These are phyloP conservation scores for Scenedesmus sp. DNA, from an alignment of 163 green algal species.

Conservation along the genomic window DNA sequence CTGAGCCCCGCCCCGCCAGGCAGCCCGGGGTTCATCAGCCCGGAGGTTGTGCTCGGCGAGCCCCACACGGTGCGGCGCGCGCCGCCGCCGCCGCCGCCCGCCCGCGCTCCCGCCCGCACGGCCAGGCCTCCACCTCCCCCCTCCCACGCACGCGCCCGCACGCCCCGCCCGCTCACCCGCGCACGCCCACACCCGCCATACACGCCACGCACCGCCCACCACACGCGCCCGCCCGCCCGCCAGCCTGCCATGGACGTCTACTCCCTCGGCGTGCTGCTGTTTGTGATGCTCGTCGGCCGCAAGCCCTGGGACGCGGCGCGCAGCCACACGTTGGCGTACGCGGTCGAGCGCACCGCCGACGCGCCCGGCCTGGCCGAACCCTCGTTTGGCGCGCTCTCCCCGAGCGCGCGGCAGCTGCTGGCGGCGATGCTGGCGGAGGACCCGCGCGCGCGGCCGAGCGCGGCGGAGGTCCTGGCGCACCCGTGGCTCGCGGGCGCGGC, in stretches of 20 bases:
- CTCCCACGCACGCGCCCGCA: too few species aligned
- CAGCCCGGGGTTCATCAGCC: slow-evolving; percentile 75
- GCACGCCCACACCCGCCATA: too few species aligned
- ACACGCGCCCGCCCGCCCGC: too few species aligned
- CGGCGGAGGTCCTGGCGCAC: slow-evolving; percentile 34
- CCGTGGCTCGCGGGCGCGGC: slow-evolving; percentile 13
- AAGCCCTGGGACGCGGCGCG: slow-evolving; percentile 79
- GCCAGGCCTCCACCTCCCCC: neutral
- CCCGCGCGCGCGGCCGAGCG: slow-evolving; percentile 56
- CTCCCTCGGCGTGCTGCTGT: slow-evolving; percentile 70
- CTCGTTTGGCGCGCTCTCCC: slow-evolving; percentile 57
- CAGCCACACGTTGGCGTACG: slow-evolving; percentile 71
- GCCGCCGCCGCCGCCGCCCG: too few species aligned
- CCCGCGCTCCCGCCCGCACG: neutral
- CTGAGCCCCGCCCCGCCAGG: slow-evolving; percentile 3
- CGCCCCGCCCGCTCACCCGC: too few species aligned
- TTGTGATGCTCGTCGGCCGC: slow-evolving; percentile 79
- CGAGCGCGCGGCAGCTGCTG: slow-evolving; percentile 69
- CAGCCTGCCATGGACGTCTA: slow-evolving; percentile 72
- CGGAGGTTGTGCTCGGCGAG: slow-evolving; percentile 63
- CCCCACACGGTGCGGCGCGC: slow-evolving; percentile 45
- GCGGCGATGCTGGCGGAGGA: slow-evolving; percentile 71
- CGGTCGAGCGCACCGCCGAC: slow-evolving; percentile 30
- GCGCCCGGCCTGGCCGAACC: slow-evolving; percentile 58
- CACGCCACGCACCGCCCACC: too few species aligned